Conservation (phyloP, 164 flowering plant genomes). For the Vitis labrusca region DNA sequence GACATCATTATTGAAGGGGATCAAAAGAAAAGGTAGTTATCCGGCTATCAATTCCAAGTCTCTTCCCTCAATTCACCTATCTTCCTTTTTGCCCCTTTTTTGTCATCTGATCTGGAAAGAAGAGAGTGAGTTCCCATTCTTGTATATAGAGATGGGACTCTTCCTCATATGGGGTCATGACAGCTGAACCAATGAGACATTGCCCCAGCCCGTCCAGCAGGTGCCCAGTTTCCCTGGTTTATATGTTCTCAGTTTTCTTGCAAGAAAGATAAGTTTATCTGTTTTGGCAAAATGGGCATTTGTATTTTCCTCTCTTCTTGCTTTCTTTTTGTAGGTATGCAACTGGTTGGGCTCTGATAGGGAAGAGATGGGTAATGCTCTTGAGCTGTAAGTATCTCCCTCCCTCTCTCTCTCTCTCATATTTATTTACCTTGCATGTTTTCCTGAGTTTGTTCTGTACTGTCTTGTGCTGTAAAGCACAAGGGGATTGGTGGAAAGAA, state of each 20-base stretch:
- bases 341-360: constrained; percentile 7
- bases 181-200: constrained; percentile 34
- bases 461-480: constrained; percentile 30
- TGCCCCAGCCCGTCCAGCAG: constrained; percentile 15
- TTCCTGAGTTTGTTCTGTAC: constrained; percentile 15
- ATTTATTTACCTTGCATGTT: constrained; percentile 15
- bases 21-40: constrained; percentile 36
- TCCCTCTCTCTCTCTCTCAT: constrained; percentile 6
- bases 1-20: constrained; percentile 47
- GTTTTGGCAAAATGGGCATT: constrained; percentile 14
- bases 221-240: constrained; percentile 18
- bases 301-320: constrained; percentile 7
- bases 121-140: constrained; percentile 17
- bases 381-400: constrained; percentile 20
- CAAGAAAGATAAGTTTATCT: background rate
- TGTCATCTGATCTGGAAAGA: constrained; percentile 44
- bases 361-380: constrained; percentile 15
- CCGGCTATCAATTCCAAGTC: constrained; percentile 25
- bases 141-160: constrained; percentile 21
- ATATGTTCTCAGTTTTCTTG: constrained; percentile 14
- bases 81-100: constrained; percentile 34
- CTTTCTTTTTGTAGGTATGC: constrained; percentile 9
- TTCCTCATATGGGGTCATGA: constrained; percentile 39
- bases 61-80: constrained; percentile 26
- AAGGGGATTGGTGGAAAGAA: constrained; percentile 22